Conservation (phyloP, 345 rosid genomes). For the Linum lewisii region DNA sequence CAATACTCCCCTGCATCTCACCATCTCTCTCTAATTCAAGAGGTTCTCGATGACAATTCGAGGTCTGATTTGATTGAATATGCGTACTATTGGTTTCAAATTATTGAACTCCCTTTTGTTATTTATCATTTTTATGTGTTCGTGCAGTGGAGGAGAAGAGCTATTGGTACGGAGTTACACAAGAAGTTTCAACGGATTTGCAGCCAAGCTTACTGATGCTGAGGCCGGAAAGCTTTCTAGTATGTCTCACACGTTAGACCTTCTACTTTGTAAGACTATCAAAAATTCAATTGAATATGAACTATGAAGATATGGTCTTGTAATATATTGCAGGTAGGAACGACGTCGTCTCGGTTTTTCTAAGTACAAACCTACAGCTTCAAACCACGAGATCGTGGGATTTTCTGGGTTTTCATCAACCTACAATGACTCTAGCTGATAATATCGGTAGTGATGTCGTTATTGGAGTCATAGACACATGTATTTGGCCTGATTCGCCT, state of each 20-base stretch:
- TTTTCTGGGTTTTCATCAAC: constrained; percentile 33
- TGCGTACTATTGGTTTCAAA: neutral
- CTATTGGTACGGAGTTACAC: neutral
- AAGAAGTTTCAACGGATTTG: neutral
- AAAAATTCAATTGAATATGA: no score
- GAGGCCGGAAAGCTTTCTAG: neutral
- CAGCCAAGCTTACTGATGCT: neutral
- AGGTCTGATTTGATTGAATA: neutral
- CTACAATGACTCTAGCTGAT: neutral
- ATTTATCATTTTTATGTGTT: no score
- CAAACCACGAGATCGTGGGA: constrained; percentile 54
- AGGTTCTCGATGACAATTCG: constrained; percentile 12
- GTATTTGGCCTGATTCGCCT: constrained; percentile 38
- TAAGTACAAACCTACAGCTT: constrained; percentile 22
- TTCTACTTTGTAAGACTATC: neutral
- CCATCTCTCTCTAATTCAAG: constrained; percentile 22
- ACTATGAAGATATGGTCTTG: no score
- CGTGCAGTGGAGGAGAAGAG: neutral
- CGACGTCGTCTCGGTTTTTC: constrained; percentile 43
- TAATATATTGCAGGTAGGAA: constrained; percentile 19
- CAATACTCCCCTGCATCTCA: constrained; percentile 13
- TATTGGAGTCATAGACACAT: constrained; percentile 31
- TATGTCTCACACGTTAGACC: no score
- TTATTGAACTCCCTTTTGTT: no score
- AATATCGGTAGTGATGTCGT: constrained; percentile 17